These are phyloP conservation scores for Elsinoe australis DNA, from an alignment of 2,329 filamentous ascomycete species.

Conservation along the genomic window DNA sequence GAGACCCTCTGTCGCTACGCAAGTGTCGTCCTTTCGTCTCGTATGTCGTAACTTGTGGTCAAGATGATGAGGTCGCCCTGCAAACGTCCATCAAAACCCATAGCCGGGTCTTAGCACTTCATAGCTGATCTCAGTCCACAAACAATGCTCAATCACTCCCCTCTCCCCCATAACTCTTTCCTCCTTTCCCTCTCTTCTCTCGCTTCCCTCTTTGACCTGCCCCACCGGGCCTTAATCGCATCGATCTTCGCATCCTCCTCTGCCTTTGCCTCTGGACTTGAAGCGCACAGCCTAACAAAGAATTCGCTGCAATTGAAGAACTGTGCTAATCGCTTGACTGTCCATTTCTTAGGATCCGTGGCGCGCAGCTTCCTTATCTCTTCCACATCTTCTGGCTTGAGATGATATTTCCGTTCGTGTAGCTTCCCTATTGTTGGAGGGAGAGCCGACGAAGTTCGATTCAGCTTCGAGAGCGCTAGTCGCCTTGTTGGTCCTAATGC, in stretches of 20 bases:
- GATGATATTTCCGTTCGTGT: constrained; percentile 54
- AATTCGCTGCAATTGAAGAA: constrained; percentile 56
- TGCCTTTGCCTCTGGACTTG: constrained; percentile 41
- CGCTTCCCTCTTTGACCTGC: constrained; percentile 50
- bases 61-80: no score
- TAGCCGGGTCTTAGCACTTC: no score
- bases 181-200: constrained; percentile 54
- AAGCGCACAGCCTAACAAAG: constrained; percentile 54
- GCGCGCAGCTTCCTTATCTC: constrained; percentile 51
- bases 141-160: constrained; percentile 40
- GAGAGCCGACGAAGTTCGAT: constrained; percentile 19
- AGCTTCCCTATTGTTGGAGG: constrained; percentile 43
- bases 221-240: constrained; percentile 53
- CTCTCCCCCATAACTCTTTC: constrained; percentile 54
- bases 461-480: constrained; percentile 22
- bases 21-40: no score
- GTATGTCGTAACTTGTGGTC: no score
- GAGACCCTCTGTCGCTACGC: no score
- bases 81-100: no score
- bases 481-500: constrained; percentile 17
- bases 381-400: constrained; percentile 49
- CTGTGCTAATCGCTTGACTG: constrained; percentile 50
- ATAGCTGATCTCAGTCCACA: background rate
- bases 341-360: constrained; percentile 53
- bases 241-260: constrained; percentile 41